Evolutionary conservation across 1,284 basidiomycete genomes (phyloP), one percentile per base, ranked within the genome.

Genomic region (Irpex sp.): DNA sequence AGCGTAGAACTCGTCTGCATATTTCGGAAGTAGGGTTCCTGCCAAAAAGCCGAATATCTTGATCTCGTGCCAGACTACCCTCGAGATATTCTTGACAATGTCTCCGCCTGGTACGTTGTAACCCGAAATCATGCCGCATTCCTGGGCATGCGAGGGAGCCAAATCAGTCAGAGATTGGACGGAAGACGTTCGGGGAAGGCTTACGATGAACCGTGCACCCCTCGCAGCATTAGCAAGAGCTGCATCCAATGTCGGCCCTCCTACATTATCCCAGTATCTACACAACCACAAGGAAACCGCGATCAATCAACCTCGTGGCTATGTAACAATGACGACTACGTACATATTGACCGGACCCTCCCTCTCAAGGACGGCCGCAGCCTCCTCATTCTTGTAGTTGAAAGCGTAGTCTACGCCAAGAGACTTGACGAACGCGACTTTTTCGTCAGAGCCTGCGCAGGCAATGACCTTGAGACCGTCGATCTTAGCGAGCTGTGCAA

Each of bases 1-100:
- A 8, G 74, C 72, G 70, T 85, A 84, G 73, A 86, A 86, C 36
- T 76, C 75, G 0, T 75, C 72, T 1, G 58, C 61, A 69, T 81
- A 80, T 68, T 81, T 79, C 31, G 65, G 60, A 4, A 71, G 62
- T 13, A 82, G 72, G 58, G 79, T 76, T 53, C 69, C 68, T 7
- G 85, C 81, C 67, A 86, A 76, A 74, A 92, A 88, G 7, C 90
- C 91, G 66, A 81, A 71, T 62, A 92, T 72, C 15, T 75, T 81
- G 60, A 88, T 78, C 54, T 81, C 75, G 71, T 83, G 81, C 4
- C 73, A 71, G 66, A 88, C 76, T 65, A 88, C 74, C 57, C 76
- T 43, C 17, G 67, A 43, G 39, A 43, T 3, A 43, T 43, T 43
- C 15, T 15, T 43, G 2, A 43, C 15, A 9, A 15, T 15, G 39